These are phyloP conservation scores for Penicillium bialowiezense DNA, from an alignment of 495 filamentous ascomycete genomes.

Conservation along the genomic window DNA sequence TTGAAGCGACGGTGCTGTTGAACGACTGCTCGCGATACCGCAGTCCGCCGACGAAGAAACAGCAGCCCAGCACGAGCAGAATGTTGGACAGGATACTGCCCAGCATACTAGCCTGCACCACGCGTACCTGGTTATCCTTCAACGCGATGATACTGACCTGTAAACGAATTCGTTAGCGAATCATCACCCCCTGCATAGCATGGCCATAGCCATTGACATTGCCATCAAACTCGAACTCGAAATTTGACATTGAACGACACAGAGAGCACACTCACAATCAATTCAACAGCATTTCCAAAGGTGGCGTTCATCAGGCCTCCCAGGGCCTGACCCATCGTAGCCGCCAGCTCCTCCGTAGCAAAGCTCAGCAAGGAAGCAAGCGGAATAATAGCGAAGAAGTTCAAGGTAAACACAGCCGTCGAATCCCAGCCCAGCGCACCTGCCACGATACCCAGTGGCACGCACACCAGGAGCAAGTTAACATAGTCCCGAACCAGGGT, in stretches of 20 bases:
- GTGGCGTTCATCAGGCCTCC: slow-evolving; percentile 94
- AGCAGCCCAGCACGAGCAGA: slow-evolving; percentile 92
- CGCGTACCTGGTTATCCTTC: slow-evolving; percentile 79
- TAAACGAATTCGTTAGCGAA: slow-evolving; percentile 6
- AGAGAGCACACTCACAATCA: slow-evolving; percentile 67
- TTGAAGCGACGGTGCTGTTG: slow-evolving; percentile 84
- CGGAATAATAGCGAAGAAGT: slow-evolving; percentile 95
- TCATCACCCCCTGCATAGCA: background rate
- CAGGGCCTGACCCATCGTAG: slow-evolving; percentile 80
- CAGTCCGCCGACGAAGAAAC: slow-evolving; percentile 87
- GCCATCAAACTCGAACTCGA: no score
- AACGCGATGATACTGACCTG: slow-evolving; percentile 94
- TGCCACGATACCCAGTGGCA: slow-evolving; percentile 82
- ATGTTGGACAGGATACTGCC: slow-evolving; percentile 96
- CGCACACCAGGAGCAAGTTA: slow-evolving; percentile 84
- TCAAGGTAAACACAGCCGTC: slow-evolving; percentile 76
- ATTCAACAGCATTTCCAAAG: slow-evolving; percentile 96
- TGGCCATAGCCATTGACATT: no score
- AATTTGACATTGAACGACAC: background rate
- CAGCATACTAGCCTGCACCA: slow-evolving; percentile 97
- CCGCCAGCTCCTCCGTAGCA: slow-evolving; percentile 89
- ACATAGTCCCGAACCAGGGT: slow-evolving; percentile 69
- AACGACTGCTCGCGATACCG: slow-evolving; percentile 67
- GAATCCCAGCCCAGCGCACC: slow-evolving; percentile 71
- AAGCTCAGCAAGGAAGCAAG: slow-evolving; percentile 90